phyloP scores from a whole-genome alignment of 2,329 filamentous ascomycete species.

The Diaporthe humulicola region DNA sequence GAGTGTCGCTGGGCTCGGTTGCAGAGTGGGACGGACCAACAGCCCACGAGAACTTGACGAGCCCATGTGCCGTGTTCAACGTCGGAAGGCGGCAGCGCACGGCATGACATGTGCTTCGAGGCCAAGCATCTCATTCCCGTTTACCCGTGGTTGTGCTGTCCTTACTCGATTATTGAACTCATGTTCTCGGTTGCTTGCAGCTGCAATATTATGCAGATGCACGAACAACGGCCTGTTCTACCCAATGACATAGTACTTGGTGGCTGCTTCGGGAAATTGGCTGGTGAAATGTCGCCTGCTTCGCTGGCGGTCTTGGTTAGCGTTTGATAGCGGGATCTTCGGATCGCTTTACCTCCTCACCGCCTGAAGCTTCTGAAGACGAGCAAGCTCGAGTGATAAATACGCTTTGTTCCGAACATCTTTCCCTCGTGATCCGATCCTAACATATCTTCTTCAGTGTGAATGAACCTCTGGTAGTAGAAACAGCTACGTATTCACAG shows the following conservation, averaged over 20 bases:
- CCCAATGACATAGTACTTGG: not conserved
- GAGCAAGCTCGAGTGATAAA: constrained; percentile 8
- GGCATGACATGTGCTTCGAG: not conserved
- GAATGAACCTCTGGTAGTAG: not conserved
- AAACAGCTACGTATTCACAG: not conserved
- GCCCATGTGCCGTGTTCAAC: not conserved
- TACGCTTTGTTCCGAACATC: not conserved
- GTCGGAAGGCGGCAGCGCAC: constrained; percentile 12
- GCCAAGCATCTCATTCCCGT: not conserved
- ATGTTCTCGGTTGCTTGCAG: constrained; percentile 5
- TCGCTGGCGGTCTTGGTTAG: constrained; percentile 29
- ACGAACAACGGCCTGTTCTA: not conserved
- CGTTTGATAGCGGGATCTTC: constrained; percentile 35
- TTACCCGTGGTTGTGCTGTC: not conserved
- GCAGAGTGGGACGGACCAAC: not conserved
- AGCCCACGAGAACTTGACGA: not conserved
- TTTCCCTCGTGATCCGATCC: not conserved
- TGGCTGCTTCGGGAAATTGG: constrained; percentile 29
- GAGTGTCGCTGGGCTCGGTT: not conserved
- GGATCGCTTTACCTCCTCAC: constrained; percentile 26
- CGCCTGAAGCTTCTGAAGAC: constrained; percentile 20
- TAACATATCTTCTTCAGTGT: not conserved
- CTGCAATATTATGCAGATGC: constrained; percentile 2
- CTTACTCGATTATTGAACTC: not conserved
- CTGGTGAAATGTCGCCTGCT: constrained; percentile 3